These are phyloP conservation scores for Ceratobasidium sp. DNA, from an alignment of 1,284 basidiomycete species.

Conservation along the genomic window DNA sequence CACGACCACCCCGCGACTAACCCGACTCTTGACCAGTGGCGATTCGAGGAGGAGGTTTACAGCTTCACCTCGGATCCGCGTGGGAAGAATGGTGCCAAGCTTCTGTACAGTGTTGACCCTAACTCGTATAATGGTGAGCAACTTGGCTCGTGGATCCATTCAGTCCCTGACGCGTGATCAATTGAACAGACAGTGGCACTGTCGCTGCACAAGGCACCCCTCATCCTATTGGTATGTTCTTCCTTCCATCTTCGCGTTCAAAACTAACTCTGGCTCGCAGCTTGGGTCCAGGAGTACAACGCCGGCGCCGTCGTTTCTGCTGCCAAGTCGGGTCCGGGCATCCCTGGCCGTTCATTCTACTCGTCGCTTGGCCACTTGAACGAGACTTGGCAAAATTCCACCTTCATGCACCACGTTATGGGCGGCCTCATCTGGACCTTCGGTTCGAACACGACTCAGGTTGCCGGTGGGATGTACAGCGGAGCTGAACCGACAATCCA, in stretches of 20 bases:
- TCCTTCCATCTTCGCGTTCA: slow-evolving; percentile 40
- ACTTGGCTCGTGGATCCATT: background rate
- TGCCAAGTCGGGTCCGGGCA: slow-evolving; percentile 50
- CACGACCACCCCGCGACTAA: slow-evolving; percentile 75
- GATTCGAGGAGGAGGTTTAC: slow-evolving; percentile 78
- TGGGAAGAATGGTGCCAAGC: slow-evolving; percentile 67
- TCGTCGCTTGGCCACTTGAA: slow-evolving; percentile 78
- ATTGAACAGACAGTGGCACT: background rate
- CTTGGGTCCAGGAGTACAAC: slow-evolving; percentile 82
- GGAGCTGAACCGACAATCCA: slow-evolving; percentile 29
- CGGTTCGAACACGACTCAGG: slow-evolving; percentile 37
- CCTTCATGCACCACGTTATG: slow-evolving; percentile 61
- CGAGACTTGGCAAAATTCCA: slow-evolving; percentile 58
- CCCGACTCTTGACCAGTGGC: slow-evolving; percentile 74
- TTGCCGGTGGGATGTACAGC: slow-evolving; percentile 20
- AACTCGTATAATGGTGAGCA: slow-evolving; percentile 70
- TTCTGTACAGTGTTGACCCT: slow-evolving; percentile 77
- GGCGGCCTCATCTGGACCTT: slow-evolving; percentile 61
- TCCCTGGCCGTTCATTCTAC: slow-evolving; percentile 78
- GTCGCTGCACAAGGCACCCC: slow-evolving; percentile 68
- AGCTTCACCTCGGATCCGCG: slow-evolving; percentile 84
- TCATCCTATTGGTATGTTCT: slow-evolving; percentile 68
- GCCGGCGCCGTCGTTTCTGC: slow-evolving; percentile 65
- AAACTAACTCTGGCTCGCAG: slow-evolving; percentile 56
- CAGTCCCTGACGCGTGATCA: background rate